Conservation (phyloP, 805 yeast species). For the Ogataea henricii region DNA sequence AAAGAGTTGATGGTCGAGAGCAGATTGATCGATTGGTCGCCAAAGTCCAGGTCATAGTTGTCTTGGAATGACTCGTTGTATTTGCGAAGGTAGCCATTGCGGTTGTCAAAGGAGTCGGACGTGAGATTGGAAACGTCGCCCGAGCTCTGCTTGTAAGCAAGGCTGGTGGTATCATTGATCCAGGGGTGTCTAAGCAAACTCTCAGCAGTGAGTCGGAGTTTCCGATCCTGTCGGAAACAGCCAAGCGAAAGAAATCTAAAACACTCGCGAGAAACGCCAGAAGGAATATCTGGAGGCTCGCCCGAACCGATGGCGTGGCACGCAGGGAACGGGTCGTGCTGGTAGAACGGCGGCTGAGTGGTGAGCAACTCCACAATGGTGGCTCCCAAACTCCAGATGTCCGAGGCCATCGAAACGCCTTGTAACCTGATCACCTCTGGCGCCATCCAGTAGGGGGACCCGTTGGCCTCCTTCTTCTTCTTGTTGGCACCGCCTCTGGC, state of each 20-base stretch:
- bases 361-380: slow-evolving; percentile 85
- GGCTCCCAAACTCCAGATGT: slow-evolving; percentile 94
- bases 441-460: slow-evolving; percentile 99
- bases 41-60: slow-evolving; percentile 24
- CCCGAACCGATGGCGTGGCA: slow-evolving; percentile 82
- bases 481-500: slow-evolving; percentile 35
- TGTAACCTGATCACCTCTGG: slow-evolving; percentile 88
- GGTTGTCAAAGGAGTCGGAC: slow-evolving; percentile 8
- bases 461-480: slow-evolving; percentile 51
- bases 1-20: slow-evolving; percentile 19
- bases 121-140: slow-evolving; percentile 6
- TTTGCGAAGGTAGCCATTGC: slow-evolving; percentile 12
- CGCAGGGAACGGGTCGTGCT: slow-evolving; percentile 74
- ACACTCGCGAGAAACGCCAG: slow-evolving; percentile 25
- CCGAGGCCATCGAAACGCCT: slow-evolving; percentile 87
- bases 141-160: neutral
- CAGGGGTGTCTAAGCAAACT: slow-evolving; percentile 61
- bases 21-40: slow-evolving; percentile 15
- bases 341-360: slow-evolving; percentile 85
- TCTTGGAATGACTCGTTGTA: slow-evolving; percentile 22
- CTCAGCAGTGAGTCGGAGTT: slow-evolving; percentile 55
- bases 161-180: slow-evolving; percentile 37
- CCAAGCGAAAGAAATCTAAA: slow-evolving; percentile 57
- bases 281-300: slow-evolving; percentile 69
- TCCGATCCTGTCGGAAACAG: slow-evolving; percentile 75